Evolutionary conservation across 2,329 filamentous ascomycete species (phyloP), one percentile per base, ranked within the genome.

Genomic region (Aspergillus melleus): DNA sequence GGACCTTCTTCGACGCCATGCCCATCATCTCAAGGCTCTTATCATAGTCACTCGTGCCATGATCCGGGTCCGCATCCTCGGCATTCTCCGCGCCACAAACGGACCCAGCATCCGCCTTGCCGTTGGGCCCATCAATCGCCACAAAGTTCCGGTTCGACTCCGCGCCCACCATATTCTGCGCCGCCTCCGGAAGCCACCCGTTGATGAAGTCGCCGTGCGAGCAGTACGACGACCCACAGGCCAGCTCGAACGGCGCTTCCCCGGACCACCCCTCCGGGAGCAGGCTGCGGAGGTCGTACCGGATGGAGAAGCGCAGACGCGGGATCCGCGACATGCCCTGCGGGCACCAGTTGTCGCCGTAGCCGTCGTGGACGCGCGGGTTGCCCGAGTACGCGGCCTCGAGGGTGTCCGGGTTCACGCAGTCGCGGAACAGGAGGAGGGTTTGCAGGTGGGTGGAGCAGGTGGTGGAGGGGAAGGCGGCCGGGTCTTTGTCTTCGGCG

Each of bases 221-320:
- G 39, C 60, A 44, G 51, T 60, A 62, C 36, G 55, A 52, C 14
- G 54, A 44, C 19, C 57, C 58, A 26, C 60, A 57, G n/a, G 54
- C 46, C 20, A 62, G 32, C 60, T 57, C 46, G 14, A 62, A 51
- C 6, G 62, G 62, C 14, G 61, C 51, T 2, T 58, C 32, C 1
- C 61, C 64, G 1, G 29, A 44, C 64, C 63, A 65, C 1, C 64
- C 64, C 42, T 64, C 50, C 8, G 64, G 63, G 11, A 65, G 42
- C 10, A 61, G 11, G 1, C 29, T 52, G 12, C 56, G 51, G 16
- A 60, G 24, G 44, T 65, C 64, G 29, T 61, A 66, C 4, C 64
- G 63, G 16, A 65, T 55, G 4, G 63, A 65, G 60, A 65, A 66
- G 6, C 64, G 55, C 22, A 64, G 46, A 29, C 53, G 58, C 6